Evolutionary conservation across 768 basidiomycete species (phyloP), one percentile per base, ranked within the genome.

Genomic region (Leccinum incarnatum): DNA sequence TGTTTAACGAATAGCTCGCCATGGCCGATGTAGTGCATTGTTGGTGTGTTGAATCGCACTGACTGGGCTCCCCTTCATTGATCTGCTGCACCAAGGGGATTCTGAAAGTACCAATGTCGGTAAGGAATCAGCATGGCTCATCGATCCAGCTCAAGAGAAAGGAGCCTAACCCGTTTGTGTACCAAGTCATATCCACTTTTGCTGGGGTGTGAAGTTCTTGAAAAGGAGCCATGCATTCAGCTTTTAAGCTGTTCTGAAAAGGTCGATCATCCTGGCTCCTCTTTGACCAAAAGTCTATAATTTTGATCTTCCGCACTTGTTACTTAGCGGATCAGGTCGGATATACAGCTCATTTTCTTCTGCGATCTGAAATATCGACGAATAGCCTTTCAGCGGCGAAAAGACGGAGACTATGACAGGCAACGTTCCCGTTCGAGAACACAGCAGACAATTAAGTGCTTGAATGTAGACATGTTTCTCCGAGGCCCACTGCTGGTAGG

Each of bases 281-380:
- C 36, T 48, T 58, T 12, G 30, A 58, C 66, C 54, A 55, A 65
- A 59, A 59, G 19, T 11, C 34, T 58, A 66, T 30, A 4, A 42
- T n/a, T 10, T 51, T 30, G 27, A 57, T 25, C 11, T 59, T 42
- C 59, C 42, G n/a, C 3, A 15, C 54, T 51, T 49, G 42, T 5
- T 4, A 19, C 48, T 23, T 23, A 21, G 36, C 59, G 56, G 67
- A 63, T 59, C 53, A 53, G 32, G 30, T 49, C 30, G 51, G 49
- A 55, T 23, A 62, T 69, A 68, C 67, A 69, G 67, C 62, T 69
- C 42, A 11, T 45, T 51, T 32, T 23, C 9, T 34, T n/a, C 51
- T 40, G 45, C 48, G 47, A 3, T 1, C 14, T 21, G 40, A 49
- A 25, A 36, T 15, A 12, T 55, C 30, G 34, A 47, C 29, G 34